These are phyloP conservation scores for Mortierella sp. DNA, from an alignment of 371 early-diverging fungal genomes.

Conservation along the genomic window DNA sequence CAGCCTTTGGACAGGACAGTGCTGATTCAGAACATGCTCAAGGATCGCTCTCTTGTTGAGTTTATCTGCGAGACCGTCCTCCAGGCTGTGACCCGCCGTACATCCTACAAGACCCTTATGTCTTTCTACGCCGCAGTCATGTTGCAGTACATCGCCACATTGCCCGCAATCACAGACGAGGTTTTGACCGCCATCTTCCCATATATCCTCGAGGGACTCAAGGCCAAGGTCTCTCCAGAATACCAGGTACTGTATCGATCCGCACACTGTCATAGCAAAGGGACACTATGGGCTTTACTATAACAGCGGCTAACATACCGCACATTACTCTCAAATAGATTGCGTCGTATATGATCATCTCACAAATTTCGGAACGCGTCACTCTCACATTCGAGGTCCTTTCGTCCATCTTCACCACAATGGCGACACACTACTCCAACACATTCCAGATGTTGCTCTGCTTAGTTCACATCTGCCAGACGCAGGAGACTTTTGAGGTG, in stretches of 20 bases:
- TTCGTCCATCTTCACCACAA: slow-evolving; percentile 60
- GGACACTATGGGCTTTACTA: background rate
- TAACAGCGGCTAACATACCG: background rate
- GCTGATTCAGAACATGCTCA: slow-evolving; percentile 72
- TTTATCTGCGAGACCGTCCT: slow-evolving; percentile 75
- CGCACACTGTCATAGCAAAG: background rate
- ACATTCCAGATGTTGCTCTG: slow-evolving; percentile 67
- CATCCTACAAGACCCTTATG: slow-evolving; percentile 68
- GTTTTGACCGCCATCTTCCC: slow-evolving; percentile 69
- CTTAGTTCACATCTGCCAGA: slow-evolving; percentile 75
- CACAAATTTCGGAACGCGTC: slow-evolving; percentile 71
- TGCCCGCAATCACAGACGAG: slow-evolving; percentile 64
- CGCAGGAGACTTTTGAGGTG: slow-evolving; percentile 66
- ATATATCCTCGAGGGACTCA: slow-evolving; percentile 68
- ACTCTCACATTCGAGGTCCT: slow-evolving; percentile 66
- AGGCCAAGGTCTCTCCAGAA: slow-evolving; percentile 62
- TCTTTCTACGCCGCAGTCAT: slow-evolving; percentile 79
- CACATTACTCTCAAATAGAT: slow-evolving; percentile 31
- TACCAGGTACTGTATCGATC: slow-evolving; percentile 57
- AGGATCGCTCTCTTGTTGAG: slow-evolving; percentile 73
- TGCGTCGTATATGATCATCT: slow-evolving; percentile 78
- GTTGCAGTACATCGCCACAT: slow-evolving; percentile 69
- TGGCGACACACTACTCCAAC: slow-evolving; percentile 60
- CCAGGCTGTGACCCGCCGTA: slow-evolving; percentile 55
- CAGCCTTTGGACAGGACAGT: slow-evolving; percentile 73